phyloP scores from a whole-genome alignment of 257 asterid genomes.

The Penstemon davidsonii region DNA sequence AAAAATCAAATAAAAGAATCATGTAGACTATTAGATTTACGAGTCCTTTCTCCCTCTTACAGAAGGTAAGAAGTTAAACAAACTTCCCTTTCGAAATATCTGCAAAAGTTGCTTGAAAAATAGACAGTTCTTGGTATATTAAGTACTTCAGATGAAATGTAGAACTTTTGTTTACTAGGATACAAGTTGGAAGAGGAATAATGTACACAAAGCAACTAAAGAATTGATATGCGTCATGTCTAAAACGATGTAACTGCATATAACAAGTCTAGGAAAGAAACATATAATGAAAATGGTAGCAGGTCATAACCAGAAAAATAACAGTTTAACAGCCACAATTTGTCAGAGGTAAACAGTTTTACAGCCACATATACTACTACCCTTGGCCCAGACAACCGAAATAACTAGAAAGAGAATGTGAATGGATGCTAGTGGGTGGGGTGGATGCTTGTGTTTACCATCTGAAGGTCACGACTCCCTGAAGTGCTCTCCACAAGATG shows the following conservation, averaged over 20 bases:
- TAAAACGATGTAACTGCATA: neutral
- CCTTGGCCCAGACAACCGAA: neutral
- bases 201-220: neutral
- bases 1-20: conserved; percentile 19
- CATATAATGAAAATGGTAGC: neutral
- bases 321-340: neutral
- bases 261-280: neutral
- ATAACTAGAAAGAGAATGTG: neutral
- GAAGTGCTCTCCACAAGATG: conserved; percentile 90
- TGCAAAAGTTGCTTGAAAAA: neutral
- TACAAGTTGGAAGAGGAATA: conserved; percentile 4
- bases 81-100: neutral
- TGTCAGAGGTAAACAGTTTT: neutral
- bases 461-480: conserved; percentile 96
- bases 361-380: neutral
- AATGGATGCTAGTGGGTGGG: neutral
- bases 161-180: neutral
- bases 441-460: conserved; percentile 41
- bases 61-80: neutral
- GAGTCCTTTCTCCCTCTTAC: neutral
- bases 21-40: conserved; percentile 12
- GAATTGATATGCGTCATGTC: neutral
- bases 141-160: neutral
- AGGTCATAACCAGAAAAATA: neutral
- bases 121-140: neutral